Conservation (phyloP, 2,329 filamentous ascomycete genomes). For the Fusarium floridanum region DNA sequence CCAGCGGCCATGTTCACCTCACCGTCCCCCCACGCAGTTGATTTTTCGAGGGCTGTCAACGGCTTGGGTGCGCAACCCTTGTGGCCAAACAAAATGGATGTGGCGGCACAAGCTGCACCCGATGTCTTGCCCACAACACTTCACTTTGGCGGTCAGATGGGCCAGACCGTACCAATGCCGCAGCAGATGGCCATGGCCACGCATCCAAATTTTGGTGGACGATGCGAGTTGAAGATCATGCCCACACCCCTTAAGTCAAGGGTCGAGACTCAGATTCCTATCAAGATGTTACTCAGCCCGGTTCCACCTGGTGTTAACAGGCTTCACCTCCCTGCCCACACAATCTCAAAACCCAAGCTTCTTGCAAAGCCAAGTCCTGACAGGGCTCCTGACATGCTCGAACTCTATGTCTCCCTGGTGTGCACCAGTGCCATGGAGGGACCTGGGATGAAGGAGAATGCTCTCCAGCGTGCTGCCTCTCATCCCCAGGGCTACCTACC, state of each 20-base stretch:
- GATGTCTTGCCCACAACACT: conserved; percentile 43
- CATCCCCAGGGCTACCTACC: conserved; percentile 55
- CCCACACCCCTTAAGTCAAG: conserved; percentile 85
- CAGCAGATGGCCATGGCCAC: conserved; percentile 48
- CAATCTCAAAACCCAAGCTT: conserved; percentile 94
- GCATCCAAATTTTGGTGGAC: conserved; percentile 49
- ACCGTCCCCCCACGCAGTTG: conserved; percentile 59
- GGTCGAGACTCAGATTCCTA: conserved; percentile 96
- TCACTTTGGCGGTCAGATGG: conserved; percentile 45
- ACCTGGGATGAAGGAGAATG: conserved; percentile 73
- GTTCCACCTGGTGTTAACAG: conserved; percentile 82
- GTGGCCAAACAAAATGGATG: conserved; percentile 54
- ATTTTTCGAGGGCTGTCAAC: conserved; percentile 53
- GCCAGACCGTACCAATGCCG: conserved; percentile 49
- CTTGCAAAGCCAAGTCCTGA: conserved; percentile 78
- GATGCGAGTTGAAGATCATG: conserved; percentile 68
- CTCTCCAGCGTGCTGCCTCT: conserved; percentile 68
- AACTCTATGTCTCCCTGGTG: conserved; percentile 84
- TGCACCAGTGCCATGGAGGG: conserved; percentile 94
- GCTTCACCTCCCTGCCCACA: conserved; percentile 88
- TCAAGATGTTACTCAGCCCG: conserved; percentile 82
- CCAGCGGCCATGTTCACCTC: conserved; percentile 63
- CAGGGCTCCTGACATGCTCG: conserved; percentile 79
- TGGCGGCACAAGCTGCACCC: conserved; percentile 39
- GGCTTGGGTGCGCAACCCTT: conserved; percentile 43